Base-by-base conservation (phyloP, 1,284 basidiomycete species). In the Rhodotorula sp. region DNA sequence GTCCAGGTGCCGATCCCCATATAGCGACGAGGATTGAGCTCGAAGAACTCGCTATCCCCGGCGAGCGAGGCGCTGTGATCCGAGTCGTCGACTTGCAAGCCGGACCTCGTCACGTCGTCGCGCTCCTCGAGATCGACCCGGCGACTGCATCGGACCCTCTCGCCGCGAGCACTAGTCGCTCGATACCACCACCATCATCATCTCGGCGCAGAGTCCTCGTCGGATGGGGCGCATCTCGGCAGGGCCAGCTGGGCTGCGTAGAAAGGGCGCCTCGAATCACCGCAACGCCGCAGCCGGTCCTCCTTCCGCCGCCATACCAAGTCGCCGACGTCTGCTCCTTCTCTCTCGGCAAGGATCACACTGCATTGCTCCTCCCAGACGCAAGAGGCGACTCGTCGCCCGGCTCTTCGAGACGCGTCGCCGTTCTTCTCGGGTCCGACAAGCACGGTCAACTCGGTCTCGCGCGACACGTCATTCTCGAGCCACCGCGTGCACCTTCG, bases 221-320 rank as follows among this genome's bases (percentile, higher is more conserved):
- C 1, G 93, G 92, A 4, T 95, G 93, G 93, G 93, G 93, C 7
- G 84, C 88, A 5, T 85, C 87, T 34, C 83, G 93, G 55, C 91
- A 93, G 77, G 91, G 91, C 2, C 92, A 93, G 77, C 84, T 92
- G 1, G 90, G 89, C 28, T 55, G 78, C 1, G 16, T 10, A 19
- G 0, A 54, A 6, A 19, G 28, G 5, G 50, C 60, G 2, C 68
- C 68, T 5, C 60, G 47, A 10, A 18, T 49, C n/a, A 52, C 34
- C 15, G 4, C 50, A 0, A 16, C 2, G 0, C 56, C 66, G 15
- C 72, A 85, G 60, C 83, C 86, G 10, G 82, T 90, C 0, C 18
- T 34, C 45, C 60, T 70, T 7, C 68, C 72, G 0, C 2, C 56
- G 1, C 38, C 45, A 5, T 63, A 57, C 57, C 18, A 43, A 0